phyloP scores from a whole-genome alignment of 805 yeast genomes.

The Starmerella bombi region DNA sequence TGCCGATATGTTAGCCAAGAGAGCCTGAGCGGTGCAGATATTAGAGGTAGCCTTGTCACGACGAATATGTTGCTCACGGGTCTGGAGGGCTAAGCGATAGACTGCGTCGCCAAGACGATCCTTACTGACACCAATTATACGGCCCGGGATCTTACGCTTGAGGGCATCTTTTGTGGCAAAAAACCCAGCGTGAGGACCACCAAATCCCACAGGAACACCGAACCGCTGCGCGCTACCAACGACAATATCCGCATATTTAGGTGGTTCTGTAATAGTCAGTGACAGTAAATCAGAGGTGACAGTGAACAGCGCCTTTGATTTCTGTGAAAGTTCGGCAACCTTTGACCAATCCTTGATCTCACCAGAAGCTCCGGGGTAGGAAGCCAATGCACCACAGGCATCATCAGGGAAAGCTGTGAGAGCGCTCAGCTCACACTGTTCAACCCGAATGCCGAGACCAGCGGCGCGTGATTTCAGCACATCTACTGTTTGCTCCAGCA shows the following conservation, averaged over 20 bases:
- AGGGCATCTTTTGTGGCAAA: constrained; percentile 72
- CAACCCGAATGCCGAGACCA: constrained; percentile 54
- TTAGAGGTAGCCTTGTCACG: constrained; percentile 96
- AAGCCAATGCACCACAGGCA: constrained; percentile 72
- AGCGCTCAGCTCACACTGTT: constrained; percentile 30
- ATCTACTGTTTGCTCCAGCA: constrained; percentile 75
- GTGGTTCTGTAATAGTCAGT: constrained; percentile 71
- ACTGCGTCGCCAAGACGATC: constrained; percentile 88
- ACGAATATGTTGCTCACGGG: constrained; percentile 95
- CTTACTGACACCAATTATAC: constrained; percentile 84
- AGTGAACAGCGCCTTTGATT: constrained; percentile 58
- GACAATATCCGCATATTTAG: constrained; percentile 85
- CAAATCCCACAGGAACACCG: constrained; percentile 96
- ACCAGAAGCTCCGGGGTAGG: constrained; percentile 87
- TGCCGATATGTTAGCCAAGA: constrained; percentile 88
- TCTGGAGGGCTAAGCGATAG: constrained; percentile 82
- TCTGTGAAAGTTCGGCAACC: constrained; percentile 54
- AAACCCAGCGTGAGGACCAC: constrained; percentile 98
- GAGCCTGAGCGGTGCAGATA: constrained; percentile 95
- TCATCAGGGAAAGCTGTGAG: constrained; percentile 28
- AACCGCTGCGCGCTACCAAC: constrained; percentile 89
- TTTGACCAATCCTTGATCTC: constrained; percentile 39
- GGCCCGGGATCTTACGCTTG: constrained; percentile 90
- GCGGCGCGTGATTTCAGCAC: constrained; percentile 70
- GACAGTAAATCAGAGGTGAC: constrained; percentile 91